A percentile compares a stretch with the other conserved stretches of the same genome.
Evolutionary conservation across 2,329 filamentous ascomycete genomes (phyloP).

Genomic region (Fusarium devonianum): DNA sequence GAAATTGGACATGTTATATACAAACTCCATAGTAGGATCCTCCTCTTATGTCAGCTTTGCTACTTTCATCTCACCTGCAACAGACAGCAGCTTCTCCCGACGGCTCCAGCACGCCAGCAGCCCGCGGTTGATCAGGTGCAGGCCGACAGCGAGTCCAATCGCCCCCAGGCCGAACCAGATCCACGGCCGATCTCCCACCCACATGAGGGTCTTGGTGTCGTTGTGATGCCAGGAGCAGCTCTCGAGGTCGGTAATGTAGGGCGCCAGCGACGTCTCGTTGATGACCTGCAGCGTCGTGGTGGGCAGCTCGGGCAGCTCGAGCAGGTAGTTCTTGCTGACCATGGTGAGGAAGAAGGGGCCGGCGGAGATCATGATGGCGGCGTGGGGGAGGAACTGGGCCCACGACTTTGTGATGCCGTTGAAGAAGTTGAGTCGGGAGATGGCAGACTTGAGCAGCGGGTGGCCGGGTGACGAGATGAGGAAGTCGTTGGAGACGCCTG

Average conservation of each 20-base stretch:
- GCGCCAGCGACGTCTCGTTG: conserved; percentile 34
- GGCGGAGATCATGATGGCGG: conserved; percentile 81
- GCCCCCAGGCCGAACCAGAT: conserved; percentile 43
- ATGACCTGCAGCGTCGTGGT: conserved; percentile 41
- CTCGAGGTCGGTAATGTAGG: conserved; percentile 48
- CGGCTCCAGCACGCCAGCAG: conserved; percentile 23
- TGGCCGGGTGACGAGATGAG: conserved; percentile 78
- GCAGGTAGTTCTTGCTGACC: conserved; percentile 77
- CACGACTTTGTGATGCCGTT: conserved; percentile 70
- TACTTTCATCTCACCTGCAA: conserved; percentile 26
- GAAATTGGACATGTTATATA: conserved; percentile 46
- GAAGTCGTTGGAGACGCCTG: conserved; percentile 81
- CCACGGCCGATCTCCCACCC: conserved; percentile 51
- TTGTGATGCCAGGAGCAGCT: conserved; percentile 56
- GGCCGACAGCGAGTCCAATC: conserved; percentile 31
- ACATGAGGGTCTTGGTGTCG: conserved; percentile 57
- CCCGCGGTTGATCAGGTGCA: conserved; percentile 29
- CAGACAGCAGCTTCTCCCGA: conserved; percentile 15
- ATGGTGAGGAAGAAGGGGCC: conserved; percentile 79
- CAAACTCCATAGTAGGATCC: too few relatives aligned
- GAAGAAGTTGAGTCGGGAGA: conserved; percentile 66
- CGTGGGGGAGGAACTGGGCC: conserved; percentile 68
- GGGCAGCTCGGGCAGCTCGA: conserved; percentile 50
- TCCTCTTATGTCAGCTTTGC: conserved; percentile 31
- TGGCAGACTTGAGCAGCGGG: conserved; percentile 75